Conservation (phyloP, 306 rosid species). For the Pyrus bretschneideri region DNA sequence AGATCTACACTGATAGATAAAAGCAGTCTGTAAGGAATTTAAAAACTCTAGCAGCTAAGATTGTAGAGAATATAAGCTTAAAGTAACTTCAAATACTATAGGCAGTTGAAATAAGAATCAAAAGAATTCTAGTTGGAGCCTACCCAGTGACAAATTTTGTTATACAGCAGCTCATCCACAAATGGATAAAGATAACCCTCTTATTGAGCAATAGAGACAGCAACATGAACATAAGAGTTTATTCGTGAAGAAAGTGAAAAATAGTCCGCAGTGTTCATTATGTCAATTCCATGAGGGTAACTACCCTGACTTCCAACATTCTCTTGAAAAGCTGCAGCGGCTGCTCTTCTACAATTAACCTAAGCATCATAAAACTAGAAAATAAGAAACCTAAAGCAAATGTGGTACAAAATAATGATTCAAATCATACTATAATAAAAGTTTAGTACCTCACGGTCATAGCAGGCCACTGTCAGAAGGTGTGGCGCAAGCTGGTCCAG, state of each 20-base stretch:
- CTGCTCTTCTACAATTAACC: conserved; percentile 99
- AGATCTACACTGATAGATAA: not conserved
- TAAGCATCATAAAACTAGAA: conserved; percentile 25
- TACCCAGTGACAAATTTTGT: conserved; percentile 97
- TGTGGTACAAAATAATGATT: not conserved
- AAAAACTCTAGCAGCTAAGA: not conserved
- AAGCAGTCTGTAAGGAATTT: not conserved
- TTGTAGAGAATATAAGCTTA: not conserved
- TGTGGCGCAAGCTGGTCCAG: conserved; percentile 85
- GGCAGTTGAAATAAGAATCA: not conserved
- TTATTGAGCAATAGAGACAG: conserved; percentile 67
- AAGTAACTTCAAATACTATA: not conserved
- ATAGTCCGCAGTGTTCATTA: conserved; percentile 84
- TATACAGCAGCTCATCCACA: conserved; percentile 66
- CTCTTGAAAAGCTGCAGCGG: conserved; percentile 98
- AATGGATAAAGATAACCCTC: conserved; percentile 82
- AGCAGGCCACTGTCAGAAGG: conserved; percentile 89
- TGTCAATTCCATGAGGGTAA: conserved; percentile 95
- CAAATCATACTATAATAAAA: conserved; percentile 7
- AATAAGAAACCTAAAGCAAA: not conserved
- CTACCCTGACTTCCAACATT: conserved; percentile 98
- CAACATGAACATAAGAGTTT: conserved; percentile 70
- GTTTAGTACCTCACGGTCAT: conserved; percentile 81
- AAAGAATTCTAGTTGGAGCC: conserved; percentile 18
- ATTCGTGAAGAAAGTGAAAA: conserved; percentile 87